These are phyloP conservation scores for Diaporthe citri DNA, from an alignment of 2,329 filamentous ascomycete species.

Conservation along the genomic window DNA sequence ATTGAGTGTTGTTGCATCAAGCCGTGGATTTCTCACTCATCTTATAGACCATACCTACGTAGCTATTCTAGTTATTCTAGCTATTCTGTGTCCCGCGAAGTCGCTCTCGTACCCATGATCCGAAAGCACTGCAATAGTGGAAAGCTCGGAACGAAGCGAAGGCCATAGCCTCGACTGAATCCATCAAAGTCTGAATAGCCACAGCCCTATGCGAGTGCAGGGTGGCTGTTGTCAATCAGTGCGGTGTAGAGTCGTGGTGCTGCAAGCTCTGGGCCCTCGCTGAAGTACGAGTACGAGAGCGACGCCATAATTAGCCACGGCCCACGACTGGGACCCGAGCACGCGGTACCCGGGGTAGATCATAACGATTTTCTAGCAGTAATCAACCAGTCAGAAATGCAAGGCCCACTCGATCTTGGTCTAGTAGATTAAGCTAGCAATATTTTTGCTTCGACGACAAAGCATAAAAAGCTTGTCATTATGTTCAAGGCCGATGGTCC, in stretches of 20 bases:
- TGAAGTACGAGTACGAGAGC: constrained; percentile 9
- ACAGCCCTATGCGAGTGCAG: not conserved
- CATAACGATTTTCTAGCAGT: not conserved
- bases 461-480: not conserved
- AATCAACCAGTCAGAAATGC: not conserved
- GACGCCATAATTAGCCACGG: constrained; percentile 8
- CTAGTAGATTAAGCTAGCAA: not conserved
- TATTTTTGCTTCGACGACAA: not conserved
- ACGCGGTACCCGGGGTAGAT: not conserved
- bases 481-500: not conserved
- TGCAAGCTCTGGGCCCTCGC: not conserved
- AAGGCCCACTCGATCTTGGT: not conserved
- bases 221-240: not conserved
- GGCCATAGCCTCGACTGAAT: not conserved
- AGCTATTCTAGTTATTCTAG: not conserved
- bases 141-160: constrained; percentile 7
- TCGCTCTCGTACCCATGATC: constrained; percentile 10
- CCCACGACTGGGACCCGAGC: not conserved
- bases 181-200: constrained; percentile 1
- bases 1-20: not conserved
- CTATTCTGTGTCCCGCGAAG: not conserved
- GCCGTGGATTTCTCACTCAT: not conserved
- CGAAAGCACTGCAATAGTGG: not conserved
- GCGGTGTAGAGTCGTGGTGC: not conserved
- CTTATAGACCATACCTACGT: not conserved